A percentile compares a stretch with the other conserved stretches of the same genome.
Evolutionary conservation across 2,329 filamentous ascomycete genomes (phyloP).

Genomic region (Harringtonia lauricola): DNA sequence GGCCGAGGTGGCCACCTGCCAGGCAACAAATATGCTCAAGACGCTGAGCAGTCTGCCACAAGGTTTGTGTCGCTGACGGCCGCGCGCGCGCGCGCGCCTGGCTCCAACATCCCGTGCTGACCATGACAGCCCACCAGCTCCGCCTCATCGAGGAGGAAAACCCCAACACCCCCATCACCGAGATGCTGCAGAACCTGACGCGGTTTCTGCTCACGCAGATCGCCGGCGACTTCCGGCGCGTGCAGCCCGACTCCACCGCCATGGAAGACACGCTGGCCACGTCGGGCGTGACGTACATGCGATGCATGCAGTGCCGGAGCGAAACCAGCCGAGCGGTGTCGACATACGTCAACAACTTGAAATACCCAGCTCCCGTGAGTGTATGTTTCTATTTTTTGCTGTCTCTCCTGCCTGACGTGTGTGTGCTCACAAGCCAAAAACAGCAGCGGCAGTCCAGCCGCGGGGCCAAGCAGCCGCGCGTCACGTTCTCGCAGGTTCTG

Average conservation of each 20-base stretch:
- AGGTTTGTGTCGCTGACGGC: no score
- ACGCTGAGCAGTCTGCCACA: constrained; percentile 76
- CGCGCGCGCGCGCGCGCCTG: no score
- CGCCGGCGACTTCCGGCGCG: constrained; percentile 61
- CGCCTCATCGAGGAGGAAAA: constrained; percentile 78
- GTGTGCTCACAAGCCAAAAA: no score
- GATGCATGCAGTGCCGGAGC: constrained; percentile 77
- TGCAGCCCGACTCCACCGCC: constrained; percentile 47
- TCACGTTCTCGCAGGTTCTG: constrained; percentile 80
- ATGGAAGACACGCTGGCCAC: constrained; percentile 68
- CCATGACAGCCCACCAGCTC: constrained; percentile 49
- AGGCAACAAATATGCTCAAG: constrained; percentile 90
- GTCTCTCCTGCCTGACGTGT: no score
- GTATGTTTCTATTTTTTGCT: background rate
- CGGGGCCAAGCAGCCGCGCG: constrained; percentile 39
- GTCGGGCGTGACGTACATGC: constrained; percentile 60
- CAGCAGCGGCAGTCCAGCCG: constrained; percentile 17
- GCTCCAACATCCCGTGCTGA: constrained; percentile 22
- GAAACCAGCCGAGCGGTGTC: constrained; percentile 73
- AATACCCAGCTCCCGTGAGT: constrained; percentile 55
- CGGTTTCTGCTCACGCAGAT: constrained; percentile 80
- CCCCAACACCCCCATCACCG: constrained; percentile 59
- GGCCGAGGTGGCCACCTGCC: constrained; percentile 84
- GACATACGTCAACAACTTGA: constrained; percentile 74
- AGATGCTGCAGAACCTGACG: constrained; percentile 77